A percentile compares a stretch with the other conserved stretches of the same genome.
Evolutionary conservation across 495 filamentous ascomycete species (phyloP).

Genomic region (Chaetomium fimeti): DNA sequence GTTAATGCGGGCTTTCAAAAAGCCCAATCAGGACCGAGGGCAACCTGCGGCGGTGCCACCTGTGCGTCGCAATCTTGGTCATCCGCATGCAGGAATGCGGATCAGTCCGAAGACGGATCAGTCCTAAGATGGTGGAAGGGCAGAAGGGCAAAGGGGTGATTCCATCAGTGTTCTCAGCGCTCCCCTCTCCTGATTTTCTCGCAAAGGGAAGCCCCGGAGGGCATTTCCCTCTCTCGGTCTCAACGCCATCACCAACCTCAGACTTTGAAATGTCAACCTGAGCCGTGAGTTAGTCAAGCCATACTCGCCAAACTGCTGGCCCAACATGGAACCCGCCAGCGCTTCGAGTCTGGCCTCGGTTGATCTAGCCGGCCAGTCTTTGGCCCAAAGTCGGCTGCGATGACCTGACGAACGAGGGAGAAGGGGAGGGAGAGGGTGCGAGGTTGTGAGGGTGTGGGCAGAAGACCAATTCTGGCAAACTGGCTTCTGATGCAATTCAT

Average conservation of each 20-base stretch:
- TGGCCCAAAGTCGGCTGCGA: neutral
- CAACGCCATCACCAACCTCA: neutral
- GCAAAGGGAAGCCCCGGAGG: neutral
- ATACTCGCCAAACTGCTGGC: neutral
- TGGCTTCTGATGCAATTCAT: neutral
- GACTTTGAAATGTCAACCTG: neutral
- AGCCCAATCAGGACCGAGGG: slow-evolving; percentile 7
- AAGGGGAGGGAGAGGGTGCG: neutral
- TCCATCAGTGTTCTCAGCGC: neutral
- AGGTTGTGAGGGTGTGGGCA: neutral
- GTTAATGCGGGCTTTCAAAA: slow-evolving; percentile 10
- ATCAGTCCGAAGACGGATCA: too few species aligned
- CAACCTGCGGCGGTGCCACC: slow-evolving; percentile 6
- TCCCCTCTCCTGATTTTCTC: neutral
- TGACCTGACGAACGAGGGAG: slow-evolving; percentile 12
- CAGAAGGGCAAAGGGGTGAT: neutral
- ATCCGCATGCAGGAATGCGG: neutral
- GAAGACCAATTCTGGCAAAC: neutral
- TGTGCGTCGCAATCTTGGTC: slow-evolving; percentile 15
- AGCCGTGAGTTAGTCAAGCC: too few species aligned
- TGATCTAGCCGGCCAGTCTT: neutral
- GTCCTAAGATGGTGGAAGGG: too few species aligned
- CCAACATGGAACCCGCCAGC: neutral
- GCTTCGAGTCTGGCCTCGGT: neutral
- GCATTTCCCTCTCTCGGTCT: neutral